Conservation (phyloP, 805 yeast genomes). For the Candida koratica region DNA sequence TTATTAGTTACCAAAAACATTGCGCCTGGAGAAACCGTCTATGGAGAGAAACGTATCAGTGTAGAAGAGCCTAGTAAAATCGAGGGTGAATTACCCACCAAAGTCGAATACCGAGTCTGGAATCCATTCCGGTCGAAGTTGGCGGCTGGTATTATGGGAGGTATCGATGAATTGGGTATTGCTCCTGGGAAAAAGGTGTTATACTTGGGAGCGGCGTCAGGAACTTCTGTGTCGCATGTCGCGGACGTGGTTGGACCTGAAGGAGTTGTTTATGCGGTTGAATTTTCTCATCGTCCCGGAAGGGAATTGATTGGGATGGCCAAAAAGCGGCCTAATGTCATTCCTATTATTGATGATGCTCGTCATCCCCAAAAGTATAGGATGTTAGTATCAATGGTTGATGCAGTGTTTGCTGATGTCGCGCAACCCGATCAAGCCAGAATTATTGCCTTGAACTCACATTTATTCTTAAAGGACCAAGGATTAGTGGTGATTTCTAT, state of each 20-base stretch:
- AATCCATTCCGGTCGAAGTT: constrained; percentile 99
- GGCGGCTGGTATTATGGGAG: constrained; percentile 99
- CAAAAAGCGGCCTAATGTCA: constrained; percentile 98
- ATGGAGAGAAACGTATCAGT: constrained; percentile 95
- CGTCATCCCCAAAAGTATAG: constrained; percentile 99
- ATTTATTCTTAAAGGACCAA: constrained; percentile 94
- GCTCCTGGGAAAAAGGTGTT: constrained; percentile 98
- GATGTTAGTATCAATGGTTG: constrained; percentile 99
- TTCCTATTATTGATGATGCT: constrained; percentile 98
- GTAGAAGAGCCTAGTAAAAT: constrained; percentile 90
- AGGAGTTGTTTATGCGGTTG: constrained; percentile 98
- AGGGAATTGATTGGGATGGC: constrained; percentile 99
- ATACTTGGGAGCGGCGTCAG: constrained; percentile 98
- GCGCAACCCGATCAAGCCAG: constrained; percentile 99
- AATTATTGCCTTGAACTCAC: constrained; percentile 97
- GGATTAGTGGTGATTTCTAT: constrained; percentile 98
- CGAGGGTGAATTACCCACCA: constrained; percentile 85
- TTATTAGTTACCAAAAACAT: constrained; percentile 92
- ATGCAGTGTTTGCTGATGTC: constrained; percentile 97
- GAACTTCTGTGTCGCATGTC: constrained; percentile 98
- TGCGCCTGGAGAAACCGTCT: constrained; percentile 98
- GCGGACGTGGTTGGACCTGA: constrained; percentile 98
- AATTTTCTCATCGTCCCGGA: constrained; percentile 99
- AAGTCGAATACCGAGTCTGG: constrained; percentile 99
- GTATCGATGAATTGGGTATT: constrained; percentile 95